Evolutionary conservation across 352 stramenopile genomes (phyloP).

Genomic region (Thalassiosira hispida): DNA sequence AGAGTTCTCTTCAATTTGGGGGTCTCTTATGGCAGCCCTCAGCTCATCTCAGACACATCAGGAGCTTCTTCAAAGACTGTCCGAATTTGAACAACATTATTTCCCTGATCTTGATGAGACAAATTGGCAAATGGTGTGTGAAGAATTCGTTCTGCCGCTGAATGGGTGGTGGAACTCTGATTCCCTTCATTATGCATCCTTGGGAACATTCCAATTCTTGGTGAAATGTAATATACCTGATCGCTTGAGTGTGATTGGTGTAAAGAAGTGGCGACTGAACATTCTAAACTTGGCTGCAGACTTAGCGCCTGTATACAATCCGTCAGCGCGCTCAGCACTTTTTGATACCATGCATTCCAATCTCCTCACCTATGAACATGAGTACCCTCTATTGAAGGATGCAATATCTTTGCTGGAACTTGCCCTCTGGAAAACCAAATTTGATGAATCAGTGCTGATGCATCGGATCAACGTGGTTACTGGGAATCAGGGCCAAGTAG

Average conservation of each 20-base stretch:
- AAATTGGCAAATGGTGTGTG: no score
- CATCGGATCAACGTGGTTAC: no score
- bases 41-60: neutral
- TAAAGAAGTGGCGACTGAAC: neutral
- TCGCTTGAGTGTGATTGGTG: neutral
- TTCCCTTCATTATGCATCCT: neutral
- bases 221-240: neutral
- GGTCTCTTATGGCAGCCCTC: no score
- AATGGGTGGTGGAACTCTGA: neutral
- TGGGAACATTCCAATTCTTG: neutral
- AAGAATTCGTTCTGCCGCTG: neutral
- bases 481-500: no score
- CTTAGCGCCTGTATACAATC: no score
- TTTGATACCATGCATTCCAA: no score
- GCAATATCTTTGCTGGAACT: slow-evolving; percentile 14
- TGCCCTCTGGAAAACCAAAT: slow-evolving; percentile 19
- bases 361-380: neutral
- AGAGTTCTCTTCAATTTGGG: no score
- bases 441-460: neutral
- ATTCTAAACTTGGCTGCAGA: no score
- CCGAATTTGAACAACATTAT: no score
- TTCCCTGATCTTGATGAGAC: no score
- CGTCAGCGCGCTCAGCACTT: no score
- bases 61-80: neutral
- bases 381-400: slow-evolving; percentile 1